Evolutionary conservation across 2,329 filamentous ascomycete genomes (phyloP).

Genomic region (Sclerotinia glacialis): DNA sequence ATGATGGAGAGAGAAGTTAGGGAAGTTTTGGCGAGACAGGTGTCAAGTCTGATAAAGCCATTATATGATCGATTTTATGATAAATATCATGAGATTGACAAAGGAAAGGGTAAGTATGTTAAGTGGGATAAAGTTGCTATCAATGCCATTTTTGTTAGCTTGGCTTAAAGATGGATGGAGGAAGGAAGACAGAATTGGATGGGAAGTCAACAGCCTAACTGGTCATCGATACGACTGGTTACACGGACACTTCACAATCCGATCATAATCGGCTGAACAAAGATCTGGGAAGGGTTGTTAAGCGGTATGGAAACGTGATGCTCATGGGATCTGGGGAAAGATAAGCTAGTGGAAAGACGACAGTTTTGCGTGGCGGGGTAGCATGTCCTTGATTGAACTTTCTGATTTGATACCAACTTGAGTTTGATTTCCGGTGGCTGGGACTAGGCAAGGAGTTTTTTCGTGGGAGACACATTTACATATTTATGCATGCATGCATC

Average conservation of each 20-base stretch:
- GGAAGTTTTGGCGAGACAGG: constrained; percentile 73
- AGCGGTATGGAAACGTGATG: background rate
- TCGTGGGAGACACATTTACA: background rate
- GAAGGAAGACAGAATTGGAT: background rate
- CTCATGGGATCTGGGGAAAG: background rate
- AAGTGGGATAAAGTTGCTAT: constrained; percentile 91
- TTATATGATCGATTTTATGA: constrained; percentile 96
- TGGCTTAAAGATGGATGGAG: background rate
- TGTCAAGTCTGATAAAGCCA: constrained; percentile 89
- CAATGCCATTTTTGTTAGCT: constrained; percentile 53
- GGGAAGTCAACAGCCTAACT: background rate
- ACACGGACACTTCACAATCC: background rate
- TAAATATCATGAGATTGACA: constrained; percentile 94
- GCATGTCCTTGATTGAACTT: background rate
- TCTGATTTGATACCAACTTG: constrained; percentile 20
- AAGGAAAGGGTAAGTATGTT: constrained; percentile 96
- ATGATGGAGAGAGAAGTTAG: constrained; percentile 91
- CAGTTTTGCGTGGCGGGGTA: background rate
- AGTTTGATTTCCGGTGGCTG: background rate
- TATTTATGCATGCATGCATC: background rate
- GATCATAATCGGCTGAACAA: background rate
- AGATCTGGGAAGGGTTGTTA: background rate
- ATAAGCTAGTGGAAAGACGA: background rate
- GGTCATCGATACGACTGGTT: background rate
- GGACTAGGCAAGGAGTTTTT: background rate